Conservation (phyloP, 2,329 filamentous ascomycete genomes). For the Sarocladium strictum region DNA sequence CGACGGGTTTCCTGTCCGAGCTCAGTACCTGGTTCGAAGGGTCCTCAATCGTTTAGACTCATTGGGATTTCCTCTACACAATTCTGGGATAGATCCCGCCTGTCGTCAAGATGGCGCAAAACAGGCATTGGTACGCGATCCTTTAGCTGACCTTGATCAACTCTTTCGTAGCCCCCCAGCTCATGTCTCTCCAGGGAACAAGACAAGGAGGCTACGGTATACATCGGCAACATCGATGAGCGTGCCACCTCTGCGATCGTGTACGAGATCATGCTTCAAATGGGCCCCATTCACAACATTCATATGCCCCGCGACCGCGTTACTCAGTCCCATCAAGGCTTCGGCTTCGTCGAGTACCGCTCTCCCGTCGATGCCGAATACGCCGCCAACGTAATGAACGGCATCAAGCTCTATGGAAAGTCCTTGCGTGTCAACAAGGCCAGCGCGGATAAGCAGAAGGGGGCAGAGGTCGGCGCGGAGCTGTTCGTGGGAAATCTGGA, state of each 20-base stretch:
- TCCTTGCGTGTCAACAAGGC: conserved; percentile 95
- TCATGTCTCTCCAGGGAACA: conserved; percentile 65
- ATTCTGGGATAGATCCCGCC: not conserved
- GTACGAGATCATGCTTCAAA: conserved; percentile 98
- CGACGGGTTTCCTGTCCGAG: not conserved
- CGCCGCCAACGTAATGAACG: conserved; percentile 93
- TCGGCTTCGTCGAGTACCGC: conserved; percentile 98
- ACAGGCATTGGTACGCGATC: conserved; percentile 62
- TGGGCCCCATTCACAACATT: conserved; percentile 94
- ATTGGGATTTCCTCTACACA: not conserved
- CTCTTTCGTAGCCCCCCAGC: not conserved
- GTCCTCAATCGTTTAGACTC: not conserved
- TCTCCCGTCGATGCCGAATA: conserved; percentile 95
- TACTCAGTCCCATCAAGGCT: conserved; percentile 93
- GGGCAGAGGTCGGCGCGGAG: conserved; percentile 80
- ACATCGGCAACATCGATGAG: conserved; percentile 98
- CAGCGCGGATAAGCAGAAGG: conserved; percentile 86
- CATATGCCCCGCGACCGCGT: conserved; percentile 98
- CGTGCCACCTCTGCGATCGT: conserved; percentile 84
- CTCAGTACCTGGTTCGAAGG: not conserved
- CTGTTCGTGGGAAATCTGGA: conserved; percentile 96
- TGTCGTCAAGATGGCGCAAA: conserved; percentile 54
- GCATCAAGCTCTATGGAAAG: conserved; percentile 87
- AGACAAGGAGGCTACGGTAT: conserved; percentile 96
- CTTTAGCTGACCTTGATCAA: not conserved